These are phyloP conservation scores for Xylaria longipes DNA, from an alignment of 495 filamentous ascomycete genomes.

Conservation along the genomic window DNA sequence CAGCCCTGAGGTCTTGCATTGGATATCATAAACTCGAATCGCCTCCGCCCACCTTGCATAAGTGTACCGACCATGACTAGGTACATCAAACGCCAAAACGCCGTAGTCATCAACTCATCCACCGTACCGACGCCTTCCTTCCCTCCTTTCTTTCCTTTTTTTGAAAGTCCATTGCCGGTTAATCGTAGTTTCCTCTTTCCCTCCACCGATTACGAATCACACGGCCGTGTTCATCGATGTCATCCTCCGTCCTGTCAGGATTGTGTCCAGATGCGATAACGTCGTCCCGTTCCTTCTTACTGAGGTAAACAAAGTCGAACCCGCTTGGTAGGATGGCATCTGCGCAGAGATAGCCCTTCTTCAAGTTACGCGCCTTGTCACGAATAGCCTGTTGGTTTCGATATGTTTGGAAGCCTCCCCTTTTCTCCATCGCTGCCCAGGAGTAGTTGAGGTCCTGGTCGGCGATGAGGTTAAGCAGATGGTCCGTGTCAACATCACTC, in stretches of 20 bases:
- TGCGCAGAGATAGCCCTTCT: slow-evolving; percentile 62
- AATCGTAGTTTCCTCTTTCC: background rate
- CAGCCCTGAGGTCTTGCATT: background rate
- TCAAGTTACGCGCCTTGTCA: slow-evolving; percentile 71
- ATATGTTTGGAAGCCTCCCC: slow-evolving; percentile 45
- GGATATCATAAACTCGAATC: slow-evolving; percentile 22
- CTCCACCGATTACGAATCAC: background rate
- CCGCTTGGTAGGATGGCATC: slow-evolving; percentile 49
- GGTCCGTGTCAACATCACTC: slow-evolving; percentile 52
- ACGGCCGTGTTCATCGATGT: slow-evolving; percentile 37
- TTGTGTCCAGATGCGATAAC: slow-evolving; percentile 51
- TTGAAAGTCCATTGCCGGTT: background rate
- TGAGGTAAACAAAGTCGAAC: slow-evolving; percentile 57
- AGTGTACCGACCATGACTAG: background rate
- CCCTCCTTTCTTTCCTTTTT: too few relatives aligned
- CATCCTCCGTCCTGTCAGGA: slow-evolving; percentile 51
- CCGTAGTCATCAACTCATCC: background rate
- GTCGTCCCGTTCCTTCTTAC: slow-evolving; percentile 53
- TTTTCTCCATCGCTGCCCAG: slow-evolving; percentile 59
- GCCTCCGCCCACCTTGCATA: background rate
- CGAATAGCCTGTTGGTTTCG: slow-evolving; percentile 68
- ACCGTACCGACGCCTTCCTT: background rate
- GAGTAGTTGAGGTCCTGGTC: slow-evolving; percentile 55
- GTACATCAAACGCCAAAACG: slow-evolving; percentile 14
- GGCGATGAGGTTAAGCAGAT: slow-evolving; percentile 54